A percentile compares a stretch with the other conserved stretches of the same genome.
These are phyloP conservation scores for Hypoxylon sp. DNA, from an alignment of 2,329 filamentous ascomycete species.

Conservation along the genomic window DNA sequence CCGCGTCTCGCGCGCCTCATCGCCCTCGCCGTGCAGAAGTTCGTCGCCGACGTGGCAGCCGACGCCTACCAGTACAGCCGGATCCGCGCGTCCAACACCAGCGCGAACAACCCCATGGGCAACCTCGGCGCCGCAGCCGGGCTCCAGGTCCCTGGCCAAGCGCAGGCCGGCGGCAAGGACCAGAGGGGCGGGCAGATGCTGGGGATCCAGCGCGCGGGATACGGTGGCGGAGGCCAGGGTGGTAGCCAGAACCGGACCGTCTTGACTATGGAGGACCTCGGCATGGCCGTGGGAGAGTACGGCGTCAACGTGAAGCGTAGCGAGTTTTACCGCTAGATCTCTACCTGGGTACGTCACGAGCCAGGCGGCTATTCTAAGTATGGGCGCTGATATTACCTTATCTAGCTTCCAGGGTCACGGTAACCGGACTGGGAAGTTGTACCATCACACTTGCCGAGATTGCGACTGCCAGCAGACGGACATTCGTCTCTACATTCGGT, in stretches of 20 bases:
- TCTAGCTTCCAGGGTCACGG: neutral
- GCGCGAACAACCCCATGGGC: slow-evolving; percentile 91
- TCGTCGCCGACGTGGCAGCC: slow-evolving; percentile 96
- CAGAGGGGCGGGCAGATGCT: slow-evolving; percentile 70
- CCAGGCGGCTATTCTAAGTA: neutral
- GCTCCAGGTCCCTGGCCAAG: slow-evolving; percentile 73
- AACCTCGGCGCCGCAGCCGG: slow-evolving; percentile 82
- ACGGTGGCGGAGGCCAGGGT: slow-evolving; percentile 88
- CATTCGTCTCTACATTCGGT: neutral
- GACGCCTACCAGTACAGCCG: slow-evolving; percentile 98
- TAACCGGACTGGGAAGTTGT: slow-evolving; percentile 1
- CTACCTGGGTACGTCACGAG: neutral
- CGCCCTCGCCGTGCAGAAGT: slow-evolving; percentile 98
- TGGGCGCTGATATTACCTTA: neutral
- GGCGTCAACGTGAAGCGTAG: slow-evolving; percentile 97
- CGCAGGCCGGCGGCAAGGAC: slow-evolving; percentile 67
- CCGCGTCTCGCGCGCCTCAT: slow-evolving; percentile 91
- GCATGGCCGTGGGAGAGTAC: slow-evolving; percentile 98
- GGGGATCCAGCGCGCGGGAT: slow-evolving; percentile 82
- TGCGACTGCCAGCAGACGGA: neutral
- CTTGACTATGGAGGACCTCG: slow-evolving; percentile 97
- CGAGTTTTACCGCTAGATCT: slow-evolving; percentile 79
- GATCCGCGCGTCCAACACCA: slow-evolving; percentile 90
- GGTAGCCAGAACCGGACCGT: slow-evolving; percentile 92
- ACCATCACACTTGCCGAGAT: neutral